phyloP scores from a whole-genome alignment of 2,329 filamentous ascomycete species.

The Didymella segeticola region DNA sequence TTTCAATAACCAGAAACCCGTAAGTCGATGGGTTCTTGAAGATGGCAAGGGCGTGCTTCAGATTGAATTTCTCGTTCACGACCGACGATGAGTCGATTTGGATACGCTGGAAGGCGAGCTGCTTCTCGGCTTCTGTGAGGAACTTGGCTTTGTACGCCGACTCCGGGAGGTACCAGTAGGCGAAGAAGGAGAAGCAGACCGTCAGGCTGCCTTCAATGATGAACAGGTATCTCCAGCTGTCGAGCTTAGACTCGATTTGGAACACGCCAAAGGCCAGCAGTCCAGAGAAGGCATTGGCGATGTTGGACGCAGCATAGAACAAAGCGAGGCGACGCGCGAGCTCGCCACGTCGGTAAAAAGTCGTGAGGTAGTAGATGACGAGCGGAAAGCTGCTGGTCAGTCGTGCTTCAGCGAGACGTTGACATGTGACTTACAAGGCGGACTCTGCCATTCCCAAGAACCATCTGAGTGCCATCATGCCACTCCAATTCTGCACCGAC shows the following conservation, averaged over 20 bases:
- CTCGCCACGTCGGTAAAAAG: constrained; percentile 74
- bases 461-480: constrained; percentile 72
- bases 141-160: constrained; percentile 71
- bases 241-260: constrained; percentile 60
- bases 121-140: constrained; percentile 69
- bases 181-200: constrained; percentile 66
- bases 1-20: constrained; percentile 62
- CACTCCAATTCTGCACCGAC: constrained; percentile 65
- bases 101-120: constrained; percentile 74
- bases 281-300: constrained; percentile 72
- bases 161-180: constrained; percentile 72
- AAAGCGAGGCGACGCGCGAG: constrained; percentile 73
- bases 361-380: constrained; percentile 67
- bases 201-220: constrained; percentile 67
- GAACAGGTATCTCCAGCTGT: constrained; percentile 71
- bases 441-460: constrained; percentile 71
- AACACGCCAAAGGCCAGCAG: constrained; percentile 68
- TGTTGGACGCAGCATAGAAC: constrained; percentile 78
- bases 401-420: not conserved
- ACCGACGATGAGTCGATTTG: constrained; percentile 75
- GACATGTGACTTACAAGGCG: constrained; percentile 55
- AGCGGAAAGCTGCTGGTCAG: constrained; percentile 61
- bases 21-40: constrained; percentile 63
- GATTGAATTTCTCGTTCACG: constrained; percentile 62
- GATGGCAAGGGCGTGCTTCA: constrained; percentile 60